phyloP scores from a whole-genome alignment of 768 basidiomycete species.

The Cystofilobasidium capitatum region DNA sequence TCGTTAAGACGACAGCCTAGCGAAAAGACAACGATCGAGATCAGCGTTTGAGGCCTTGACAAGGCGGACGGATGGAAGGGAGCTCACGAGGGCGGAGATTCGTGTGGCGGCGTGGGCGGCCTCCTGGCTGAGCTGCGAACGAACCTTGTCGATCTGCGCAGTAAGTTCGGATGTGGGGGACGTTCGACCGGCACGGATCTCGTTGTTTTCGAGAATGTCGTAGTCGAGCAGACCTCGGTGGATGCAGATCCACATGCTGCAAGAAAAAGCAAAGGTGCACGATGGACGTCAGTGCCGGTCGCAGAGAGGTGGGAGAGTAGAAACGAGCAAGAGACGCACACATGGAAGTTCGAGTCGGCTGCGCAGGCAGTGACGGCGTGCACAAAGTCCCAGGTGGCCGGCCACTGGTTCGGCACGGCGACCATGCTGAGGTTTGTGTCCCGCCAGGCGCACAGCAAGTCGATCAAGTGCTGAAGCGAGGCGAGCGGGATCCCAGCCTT shows the following conservation, averaged over 20 bases:
- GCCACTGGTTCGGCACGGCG: conserved; percentile 77
- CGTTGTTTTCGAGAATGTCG: conserved; percentile 58
- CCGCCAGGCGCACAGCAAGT: conserved; percentile 59
- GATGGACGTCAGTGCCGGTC: not conserved
- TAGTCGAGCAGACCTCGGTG: conserved; percentile 76
- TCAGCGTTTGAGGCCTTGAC: not conserved
- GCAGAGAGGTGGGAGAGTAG: not conserved
- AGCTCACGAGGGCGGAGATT: conserved; percentile 71
- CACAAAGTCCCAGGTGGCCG: conserved; percentile 82
- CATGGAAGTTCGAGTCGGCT: conserved; percentile 60
- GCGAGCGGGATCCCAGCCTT: conserved; percentile 66
- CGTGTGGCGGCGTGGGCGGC: conserved; percentile 74
- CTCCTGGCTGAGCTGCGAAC: conserved; percentile 61
- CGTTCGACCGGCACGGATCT: conserved; percentile 44
- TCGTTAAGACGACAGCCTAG: conserved; percentile 69
- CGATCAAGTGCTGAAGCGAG: conserved; percentile 51
- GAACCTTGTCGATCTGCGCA: conserved; percentile 44
- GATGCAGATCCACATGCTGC: conserved; percentile 50
- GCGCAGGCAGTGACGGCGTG: conserved; percentile 57
- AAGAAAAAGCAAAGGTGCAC: not conserved
- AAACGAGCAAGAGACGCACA: conserved; percentile 46
- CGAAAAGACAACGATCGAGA: conserved; percentile 4
- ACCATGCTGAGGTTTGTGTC: conserved; percentile 64
- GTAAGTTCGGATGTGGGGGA: conserved; percentile 37
- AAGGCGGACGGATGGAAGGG: conserved; percentile 3